These are phyloP conservation scores for Carex myosuroides DNA, from an alignment of 176 grass and related monocot species.

Conservation along the genomic window DNA sequence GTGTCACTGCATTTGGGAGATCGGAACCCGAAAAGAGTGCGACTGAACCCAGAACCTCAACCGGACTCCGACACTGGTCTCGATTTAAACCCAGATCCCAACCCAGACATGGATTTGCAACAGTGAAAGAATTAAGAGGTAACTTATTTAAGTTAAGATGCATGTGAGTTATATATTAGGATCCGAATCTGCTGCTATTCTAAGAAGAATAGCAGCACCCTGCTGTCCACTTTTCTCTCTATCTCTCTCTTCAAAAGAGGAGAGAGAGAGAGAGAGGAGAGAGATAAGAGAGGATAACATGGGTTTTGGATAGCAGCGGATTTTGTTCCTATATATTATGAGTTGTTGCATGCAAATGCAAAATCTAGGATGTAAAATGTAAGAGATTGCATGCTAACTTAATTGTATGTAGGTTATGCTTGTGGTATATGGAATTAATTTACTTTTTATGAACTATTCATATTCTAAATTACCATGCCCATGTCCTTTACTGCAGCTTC, in stretches of 20 bases:
- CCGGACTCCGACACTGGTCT: conserved; percentile 34
- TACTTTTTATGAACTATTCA: background rate
- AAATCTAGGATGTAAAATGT: conserved; percentile 4
- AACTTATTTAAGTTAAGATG: background rate
- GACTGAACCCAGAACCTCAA: conserved; percentile 19
- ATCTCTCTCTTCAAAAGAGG: too few relatives aligned
- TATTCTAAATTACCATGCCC: background rate
- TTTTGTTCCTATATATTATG: background rate
- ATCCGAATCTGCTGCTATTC: too few relatives aligned
- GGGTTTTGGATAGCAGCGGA: too few relatives aligned
- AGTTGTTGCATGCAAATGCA: background rate
- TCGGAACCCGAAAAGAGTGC: conserved; percentile 50
- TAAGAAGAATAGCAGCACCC: too few relatives aligned
- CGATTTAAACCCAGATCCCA: conserved; percentile 37
- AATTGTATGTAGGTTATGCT: background rate
- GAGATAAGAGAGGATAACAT: too few relatives aligned
- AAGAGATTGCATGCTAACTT: background rate
- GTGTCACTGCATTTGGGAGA: conserved; percentile 64
- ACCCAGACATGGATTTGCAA: conserved; percentile 43
- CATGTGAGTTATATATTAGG: background rate
- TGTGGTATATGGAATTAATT: background rate
- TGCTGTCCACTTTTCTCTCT: too few relatives aligned
- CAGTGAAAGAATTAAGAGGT: conserved; percentile 33
- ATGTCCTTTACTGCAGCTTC: background rate
- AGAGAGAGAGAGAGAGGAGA: too few relatives aligned